Base-by-base conservation (phyloP, 257 asterid species). In the Dorcoceras hygrometricum region DNA sequence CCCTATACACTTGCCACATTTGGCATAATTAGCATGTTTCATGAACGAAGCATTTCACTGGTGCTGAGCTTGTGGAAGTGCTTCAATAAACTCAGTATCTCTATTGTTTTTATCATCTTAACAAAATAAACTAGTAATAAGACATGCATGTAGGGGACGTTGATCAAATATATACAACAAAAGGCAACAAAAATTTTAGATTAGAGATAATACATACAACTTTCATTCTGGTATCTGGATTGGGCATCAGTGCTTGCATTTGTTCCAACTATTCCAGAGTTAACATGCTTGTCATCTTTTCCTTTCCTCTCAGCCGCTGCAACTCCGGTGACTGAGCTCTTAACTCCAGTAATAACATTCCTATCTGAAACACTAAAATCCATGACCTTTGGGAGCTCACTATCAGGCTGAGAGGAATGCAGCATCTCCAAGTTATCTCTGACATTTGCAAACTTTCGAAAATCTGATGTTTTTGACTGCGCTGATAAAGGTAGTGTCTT, bases 401-500 rank as follows among this genome's bases (percentile, higher is more conserved):
- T 71, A 67, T 89, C 90, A 71, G 86, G 72, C 74, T 79, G 79
- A 20, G 66, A 23, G 62, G 84, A 71, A 74, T 65, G 67, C 23
- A 81, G 50, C 83, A 79, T 76, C 79, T 86, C 90, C 29, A 66
- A 65, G 56, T 90, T 89, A 69, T 83, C 96, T 59, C 87, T 81
- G 65, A 69, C 68, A 81, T 73, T 83, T 22, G 83, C 61, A 76
- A 75, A 73, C 73, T 74, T 86, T 34, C 90, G 86, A 66, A 60
- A 53, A 69, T 93, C 97, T 28, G 89, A 78, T 76, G 80, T 74
- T 78, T 77, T 90, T 53, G 95, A 68, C 76, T 85, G 97, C 81
- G 80, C 71, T 61, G 89, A 78, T 60, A 73, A 69, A 57, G 85
- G 84, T 74, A 79, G 71, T 50, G 88, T 75, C 79, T 86, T 90